Base-by-base conservation (phyloP, 441 rosid genomes). In the Macaranga tanarius region DNA sequence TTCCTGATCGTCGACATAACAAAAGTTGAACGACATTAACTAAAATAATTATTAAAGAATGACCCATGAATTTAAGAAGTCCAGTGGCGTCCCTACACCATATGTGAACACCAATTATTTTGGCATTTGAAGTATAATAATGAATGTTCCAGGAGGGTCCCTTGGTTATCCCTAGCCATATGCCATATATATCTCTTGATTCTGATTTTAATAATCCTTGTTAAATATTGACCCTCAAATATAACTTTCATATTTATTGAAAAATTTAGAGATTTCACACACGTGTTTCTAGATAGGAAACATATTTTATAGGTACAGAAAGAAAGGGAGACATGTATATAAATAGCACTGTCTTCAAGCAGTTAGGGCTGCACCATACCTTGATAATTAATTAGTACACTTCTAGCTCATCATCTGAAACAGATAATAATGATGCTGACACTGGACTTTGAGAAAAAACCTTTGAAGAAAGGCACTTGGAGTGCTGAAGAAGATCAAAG, bases 401-500 rank as follows among this genome's bases (percentile, higher is more conserved):
- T 31, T 31, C 10, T n/a, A n/a, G n/a, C n/a, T 6, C 44, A 25
- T 8, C 44, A 31, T 4, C 23, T 5, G 66, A 63, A 7, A n/a
- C 2, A n/a, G 13, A 31, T 31, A n/a, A 20, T 22, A 7, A 40
- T 20, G 48, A 65, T 65, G 69, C 26, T 65, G 10, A 65, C 56
- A 40, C 40, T 28, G 10, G 0, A 15, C 56, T 58, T 63, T 26
- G 34, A 73, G 55, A 62, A 38, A 47, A 20, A 40, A 59, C n/a
- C 57, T 20, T 17, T 76, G 79, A 82, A 52, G 63, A 84, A 56
- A 77, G 84, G 85, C 34, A 17, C 61, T 17, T 84, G 83, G 85
- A 68, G 67, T 62, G 51, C 60, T 20, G 84, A 79, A 26, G 86
- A 85, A 80, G 89, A 83, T 63, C 63, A 64, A 10, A 81, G 67